A percentile compares a stretch with the other conserved stretches of the same genome.
These are phyloP conservation scores for Cnidoscolus chayamansa DNA, from an alignment of 441 rosid species.

Conservation along the genomic window DNA sequence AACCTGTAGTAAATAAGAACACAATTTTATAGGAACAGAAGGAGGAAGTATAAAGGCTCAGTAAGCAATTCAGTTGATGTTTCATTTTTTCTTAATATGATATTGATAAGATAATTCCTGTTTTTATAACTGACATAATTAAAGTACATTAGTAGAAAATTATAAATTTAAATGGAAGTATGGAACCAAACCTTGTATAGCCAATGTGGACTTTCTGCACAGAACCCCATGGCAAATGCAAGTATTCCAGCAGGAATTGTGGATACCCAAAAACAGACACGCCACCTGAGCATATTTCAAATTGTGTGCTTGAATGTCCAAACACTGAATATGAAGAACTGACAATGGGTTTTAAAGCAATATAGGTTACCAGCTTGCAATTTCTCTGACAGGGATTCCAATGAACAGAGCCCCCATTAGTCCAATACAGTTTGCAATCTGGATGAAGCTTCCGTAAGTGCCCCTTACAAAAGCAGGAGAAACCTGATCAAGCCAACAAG, in stretches of 20 bases:
- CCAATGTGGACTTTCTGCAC: conserved; percentile 96
- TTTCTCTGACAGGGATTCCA: conserved; percentile 78
- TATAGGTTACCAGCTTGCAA: conserved; percentile 67
- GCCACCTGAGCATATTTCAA: conserved; percentile 64
- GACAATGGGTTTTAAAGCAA: background rate
- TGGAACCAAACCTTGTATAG: conserved; percentile 68
- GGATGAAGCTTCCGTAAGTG: conserved; percentile 89
- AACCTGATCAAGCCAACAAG: conserved; percentile 41
- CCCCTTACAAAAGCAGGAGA: conserved; percentile 93
- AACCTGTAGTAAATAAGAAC: background rate
- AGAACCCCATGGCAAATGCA: conserved; percentile 64
- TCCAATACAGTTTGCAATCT: conserved; percentile 92
- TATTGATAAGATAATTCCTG: background rate
- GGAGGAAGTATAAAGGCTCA: background rate
- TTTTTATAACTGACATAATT: background rate
- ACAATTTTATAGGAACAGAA: background rate
- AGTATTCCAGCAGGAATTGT: conserved; percentile 79
- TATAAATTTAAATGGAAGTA: background rate
- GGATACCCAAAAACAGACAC: conserved; percentile 83
- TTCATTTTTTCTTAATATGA: background rate
- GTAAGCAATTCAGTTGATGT: background rate
- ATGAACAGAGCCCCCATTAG: conserved; percentile 69
- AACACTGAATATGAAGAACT: conserved; percentile 6
- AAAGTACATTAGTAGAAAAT: background rate
- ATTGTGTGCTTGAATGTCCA: background rate